These are phyloP conservation scores for Crinitomyces ghanaensis DNA, from an alignment of 805 yeast genomes.

Conservation along the genomic window DNA sequence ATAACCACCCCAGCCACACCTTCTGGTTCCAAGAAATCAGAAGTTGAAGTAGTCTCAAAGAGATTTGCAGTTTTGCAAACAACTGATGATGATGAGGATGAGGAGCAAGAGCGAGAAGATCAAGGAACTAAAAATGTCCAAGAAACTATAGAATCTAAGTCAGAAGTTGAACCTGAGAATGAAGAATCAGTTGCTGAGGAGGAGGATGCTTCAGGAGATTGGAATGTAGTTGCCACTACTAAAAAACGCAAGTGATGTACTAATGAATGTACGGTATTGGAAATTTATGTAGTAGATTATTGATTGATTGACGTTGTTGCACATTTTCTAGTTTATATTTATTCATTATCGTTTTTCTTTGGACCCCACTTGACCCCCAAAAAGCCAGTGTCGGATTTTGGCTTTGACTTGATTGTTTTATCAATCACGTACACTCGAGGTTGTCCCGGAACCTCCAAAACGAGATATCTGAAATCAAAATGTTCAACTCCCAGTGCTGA, in stretches of 20 bases:
- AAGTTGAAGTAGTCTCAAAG: constrained; percentile 13
- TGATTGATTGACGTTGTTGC: too few relatives aligned
- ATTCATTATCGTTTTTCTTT: constrained; percentile 20
- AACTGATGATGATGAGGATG: constrained; percentile 31
- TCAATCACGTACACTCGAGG: constrained; percentile 53
- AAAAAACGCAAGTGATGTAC: constrained; percentile 11
- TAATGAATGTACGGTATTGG: constrained; percentile 6
- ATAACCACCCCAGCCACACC: constrained; percentile 1
- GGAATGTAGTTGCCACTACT: constrained; percentile 20
- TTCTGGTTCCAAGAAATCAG: constrained; percentile 28
- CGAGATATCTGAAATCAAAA: constrained; percentile 57
- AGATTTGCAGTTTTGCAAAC: constrained; percentile 36
- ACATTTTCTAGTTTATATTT: too few relatives aligned
- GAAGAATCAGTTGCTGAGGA: constrained; percentile 12
- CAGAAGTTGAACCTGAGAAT: constrained; percentile 7
- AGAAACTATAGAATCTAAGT: constrained; percentile 2
- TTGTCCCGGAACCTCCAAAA: constrained; percentile 64
- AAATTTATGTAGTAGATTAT: too few relatives aligned
- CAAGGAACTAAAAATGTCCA: constrained; percentile 2
- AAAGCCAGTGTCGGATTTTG: constrained; percentile 42
- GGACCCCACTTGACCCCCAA: constrained; percentile 86
- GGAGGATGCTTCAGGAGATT: constrained; percentile 16
- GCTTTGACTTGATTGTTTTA: constrained; percentile 36
- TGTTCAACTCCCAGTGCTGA: constrained; percentile 30
- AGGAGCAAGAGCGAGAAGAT: constrained; percentile 4